These are phyloP conservation scores for Cenchrus americanus DNA, from an alignment of 176 grass and related monocot genomes.

Conservation along the genomic window DNA sequence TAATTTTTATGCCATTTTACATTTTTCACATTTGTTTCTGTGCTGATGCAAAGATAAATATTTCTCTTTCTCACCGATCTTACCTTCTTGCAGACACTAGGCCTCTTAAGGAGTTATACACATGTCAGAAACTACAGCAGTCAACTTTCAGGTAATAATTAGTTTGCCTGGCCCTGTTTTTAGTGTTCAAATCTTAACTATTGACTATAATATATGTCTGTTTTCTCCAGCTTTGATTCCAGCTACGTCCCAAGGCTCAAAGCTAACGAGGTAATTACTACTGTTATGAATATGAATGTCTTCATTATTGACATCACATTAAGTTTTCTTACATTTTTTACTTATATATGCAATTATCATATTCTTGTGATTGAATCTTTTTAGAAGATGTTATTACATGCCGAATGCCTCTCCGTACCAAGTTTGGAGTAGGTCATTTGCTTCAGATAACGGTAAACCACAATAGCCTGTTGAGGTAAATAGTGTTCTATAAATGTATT, in stretches of 20 bases:
- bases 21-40: slow-evolving; percentile 2
- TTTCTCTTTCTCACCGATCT: slow-evolving; percentile 14
- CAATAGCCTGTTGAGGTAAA: neutral
- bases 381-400: slow-evolving; percentile 48
- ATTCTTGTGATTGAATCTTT: slow-evolving; percentile 19
- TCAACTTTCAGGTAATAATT: slow-evolving; percentile 68
- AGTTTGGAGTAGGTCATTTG: slow-evolving; percentile 81
- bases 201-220: neutral
- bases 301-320: neutral
- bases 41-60: neutral
- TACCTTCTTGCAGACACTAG: slow-evolving; percentile 52
- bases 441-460: slow-evolving; percentile 84
- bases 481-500: slow-evolving; percentile 5
- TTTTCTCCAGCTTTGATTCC: slow-evolving; percentile 51
- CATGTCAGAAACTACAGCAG: slow-evolving; percentile 73
- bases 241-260: slow-evolving; percentile 41
- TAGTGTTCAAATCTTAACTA: neutral
- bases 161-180: slow-evolving; percentile 18
- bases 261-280: slow-evolving; percentile 41
- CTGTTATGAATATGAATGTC: neutral
- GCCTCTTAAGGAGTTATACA: slow-evolving; percentile 63
- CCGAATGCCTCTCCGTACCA: slow-evolving; percentile 69
- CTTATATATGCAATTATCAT: neutral
- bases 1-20: neutral
- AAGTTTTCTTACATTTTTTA: neutral